phyloP scores from a whole-genome alignment of 1,284 basidiomycete species.

The Anthracocystis panici-leucophaei region DNA sequence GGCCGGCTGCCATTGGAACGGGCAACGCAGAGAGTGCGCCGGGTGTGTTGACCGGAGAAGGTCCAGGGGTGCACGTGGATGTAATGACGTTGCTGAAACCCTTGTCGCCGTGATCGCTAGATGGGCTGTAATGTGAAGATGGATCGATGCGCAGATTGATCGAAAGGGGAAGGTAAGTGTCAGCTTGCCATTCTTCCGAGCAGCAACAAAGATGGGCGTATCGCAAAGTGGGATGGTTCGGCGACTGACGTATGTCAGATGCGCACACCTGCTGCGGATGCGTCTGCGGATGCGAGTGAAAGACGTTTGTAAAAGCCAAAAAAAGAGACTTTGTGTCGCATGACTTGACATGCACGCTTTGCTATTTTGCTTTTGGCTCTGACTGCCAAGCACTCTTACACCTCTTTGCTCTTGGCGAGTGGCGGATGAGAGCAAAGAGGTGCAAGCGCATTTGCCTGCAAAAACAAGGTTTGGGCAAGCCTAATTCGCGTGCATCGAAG shows the following conservation, averaged over 20 bases:
- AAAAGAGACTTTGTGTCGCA: background rate
- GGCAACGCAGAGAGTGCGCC: constrained; percentile 43
- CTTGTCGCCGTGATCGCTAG: constrained; percentile 36
- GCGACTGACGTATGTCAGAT: background rate
- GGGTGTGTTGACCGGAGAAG: constrained; percentile 55
- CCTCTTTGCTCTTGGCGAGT: background rate
- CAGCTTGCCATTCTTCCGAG: constrained; percentile 1
- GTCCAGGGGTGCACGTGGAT: constrained; percentile 56
- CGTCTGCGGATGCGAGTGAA: background rate
- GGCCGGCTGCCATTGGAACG: constrained; percentile 42
- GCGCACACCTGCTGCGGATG: background rate
- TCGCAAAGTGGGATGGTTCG: background rate
- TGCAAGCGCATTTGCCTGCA: background rate
- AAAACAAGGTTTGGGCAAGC: background rate
- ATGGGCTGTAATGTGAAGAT: constrained; percentile 20
- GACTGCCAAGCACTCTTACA: background rate
- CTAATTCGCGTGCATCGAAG: constrained; percentile 9
- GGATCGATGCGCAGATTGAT: background rate
- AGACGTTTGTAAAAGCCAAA: background rate
- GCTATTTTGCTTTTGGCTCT: background rate
- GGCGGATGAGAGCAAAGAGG: background rate
- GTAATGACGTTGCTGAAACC: constrained; percentile 55
- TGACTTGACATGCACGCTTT: background rate
- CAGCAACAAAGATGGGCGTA: background rate
- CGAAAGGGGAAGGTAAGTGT: background rate